Base-by-base conservation (phyloP, 2,329 filamentous ascomycete species). In the Aspergillus sp. region DNA sequence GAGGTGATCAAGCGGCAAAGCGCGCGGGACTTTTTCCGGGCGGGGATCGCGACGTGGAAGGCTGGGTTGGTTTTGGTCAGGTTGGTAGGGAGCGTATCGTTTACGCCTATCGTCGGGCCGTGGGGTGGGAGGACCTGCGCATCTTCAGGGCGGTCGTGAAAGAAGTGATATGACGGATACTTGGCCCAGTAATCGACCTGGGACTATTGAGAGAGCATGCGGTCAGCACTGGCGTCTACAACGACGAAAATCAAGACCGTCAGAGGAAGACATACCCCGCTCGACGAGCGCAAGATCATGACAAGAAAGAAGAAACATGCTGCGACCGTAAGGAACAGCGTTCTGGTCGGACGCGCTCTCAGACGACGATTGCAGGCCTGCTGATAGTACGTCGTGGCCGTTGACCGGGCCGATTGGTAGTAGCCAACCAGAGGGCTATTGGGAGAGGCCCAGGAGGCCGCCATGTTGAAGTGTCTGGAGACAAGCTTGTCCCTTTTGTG, bases 1-100 rank as follows among this genome's bases (percentile, higher is more conserved):
- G 81, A 83, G 11, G 83, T 69, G 11, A 84, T 62, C 1, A 81
- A 79, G 58, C 81, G 81, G 71, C 83, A 86, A 38, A 85, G 74
- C n/a, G 77, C 73, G 16, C 74, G 59, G 32, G 76, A 78, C 40
- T 74, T 73, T n/a, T 71, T 69, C 34, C 73, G 71, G 5, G 78
- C 74, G 5, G 79, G 77, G 45, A 85, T 72, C 23, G 85, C 64
- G 34, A 86, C 75, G 63, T 85, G 82, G 56, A 86, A 81, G 44
- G 69, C 71, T 0, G 71, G 69, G 45, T 69, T 71, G 5, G 60
- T 57, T 45, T 73, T 72, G 41, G 66, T 61, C 5, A 71, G 55
- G 42, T 63, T 64, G 17, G 58, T 56, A 9, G 69, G 67, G 16
- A 71, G 60, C 14, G 60, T 67, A 31, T 62, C 59, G 56, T 69